Evolutionary conservation across 345 rosid genomes (phyloP).

Genomic region (Gossypium thurberi): DNA sequence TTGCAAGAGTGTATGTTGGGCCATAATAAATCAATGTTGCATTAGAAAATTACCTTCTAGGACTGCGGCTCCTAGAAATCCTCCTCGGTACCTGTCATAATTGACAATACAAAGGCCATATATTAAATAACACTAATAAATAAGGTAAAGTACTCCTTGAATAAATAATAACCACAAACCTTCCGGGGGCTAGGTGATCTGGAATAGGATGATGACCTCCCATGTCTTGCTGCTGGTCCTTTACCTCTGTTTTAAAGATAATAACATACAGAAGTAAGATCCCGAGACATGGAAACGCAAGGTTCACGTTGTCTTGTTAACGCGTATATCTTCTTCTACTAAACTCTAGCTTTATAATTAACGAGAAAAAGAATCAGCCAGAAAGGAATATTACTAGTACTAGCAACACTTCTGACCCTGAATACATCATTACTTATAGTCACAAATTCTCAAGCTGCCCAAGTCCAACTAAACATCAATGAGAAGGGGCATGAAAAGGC

Average conservation of each 20-base stretch:
- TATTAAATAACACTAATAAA: background rate
- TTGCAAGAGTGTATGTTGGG: too few species aligned
- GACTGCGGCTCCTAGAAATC: constrained; percentile 88
- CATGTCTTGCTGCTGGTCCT: constrained; percentile 73
- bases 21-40: background rate
- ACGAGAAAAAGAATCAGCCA: too few species aligned
- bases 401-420: background rate
- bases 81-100: constrained; percentile 45
- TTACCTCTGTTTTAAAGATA: constrained; percentile 48
- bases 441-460: background rate
- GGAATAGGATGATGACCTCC: constrained; percentile 81
- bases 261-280: background rate
- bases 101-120: background rate
- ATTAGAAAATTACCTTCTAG: constrained; percentile 48
- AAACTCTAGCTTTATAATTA: background rate
- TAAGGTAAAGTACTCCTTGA: background rate
- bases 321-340: background rate
- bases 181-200: constrained; percentile 84
- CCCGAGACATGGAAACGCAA: background rate
- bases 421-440: background rate
- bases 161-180: constrained; percentile 35
- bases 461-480: background rate
- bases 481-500: background rate
- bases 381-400: background rate
- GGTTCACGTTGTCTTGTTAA: background rate